These are phyloP conservation scores for Ustilago xerochloae DNA, from an alignment of 1,284 basidiomycete species.

Conservation along the genomic window DNA sequence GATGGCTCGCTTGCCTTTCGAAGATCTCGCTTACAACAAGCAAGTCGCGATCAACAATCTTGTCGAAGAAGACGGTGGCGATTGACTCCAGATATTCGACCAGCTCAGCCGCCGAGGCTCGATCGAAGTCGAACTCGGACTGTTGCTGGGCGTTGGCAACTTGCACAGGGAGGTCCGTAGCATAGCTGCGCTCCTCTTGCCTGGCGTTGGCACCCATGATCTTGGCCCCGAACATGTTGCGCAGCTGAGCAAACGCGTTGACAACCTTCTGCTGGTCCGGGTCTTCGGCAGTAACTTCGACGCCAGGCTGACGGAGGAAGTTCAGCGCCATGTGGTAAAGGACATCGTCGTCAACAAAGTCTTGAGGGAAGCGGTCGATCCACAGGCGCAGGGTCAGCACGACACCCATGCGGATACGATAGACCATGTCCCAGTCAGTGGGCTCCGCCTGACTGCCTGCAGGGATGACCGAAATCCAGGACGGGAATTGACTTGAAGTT, in stretches of 20 bases:
- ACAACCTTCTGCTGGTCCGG: conserved; percentile 49
- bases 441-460: conserved; percentile 49
- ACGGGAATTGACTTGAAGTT: conserved; percentile 59
- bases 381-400: conserved; percentile 53
- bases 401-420: conserved; percentile 57
- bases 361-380: conserved; percentile 59
- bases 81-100: conserved; percentile 64
- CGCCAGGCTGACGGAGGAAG: conserved; percentile 46
- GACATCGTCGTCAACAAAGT: conserved; percentile 60
- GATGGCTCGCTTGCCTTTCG: conserved; percentile 47
- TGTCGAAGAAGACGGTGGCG: conserved; percentile 59
- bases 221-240: conserved; percentile 33
- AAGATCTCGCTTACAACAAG: conserved; percentile 60
- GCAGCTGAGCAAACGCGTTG: conserved; percentile 43
- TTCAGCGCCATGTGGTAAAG: conserved; percentile 52
- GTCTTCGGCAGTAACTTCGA: conserved; percentile 41
- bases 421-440: conserved; percentile 59
- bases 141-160: conserved; percentile 12
- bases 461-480: conserved; percentile 53
- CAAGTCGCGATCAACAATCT: conserved; percentile 58
- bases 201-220: conserved; percentile 54
- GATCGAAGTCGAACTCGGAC: conserved; percentile 55
- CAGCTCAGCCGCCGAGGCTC: conserved; percentile 43
- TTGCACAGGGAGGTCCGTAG: conserved; percentile 20
- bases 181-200: conserved; percentile 38